Conservation (phyloP, 1,284 basidiomycete species). For the Moesziomyces parantarcticus region DNA sequence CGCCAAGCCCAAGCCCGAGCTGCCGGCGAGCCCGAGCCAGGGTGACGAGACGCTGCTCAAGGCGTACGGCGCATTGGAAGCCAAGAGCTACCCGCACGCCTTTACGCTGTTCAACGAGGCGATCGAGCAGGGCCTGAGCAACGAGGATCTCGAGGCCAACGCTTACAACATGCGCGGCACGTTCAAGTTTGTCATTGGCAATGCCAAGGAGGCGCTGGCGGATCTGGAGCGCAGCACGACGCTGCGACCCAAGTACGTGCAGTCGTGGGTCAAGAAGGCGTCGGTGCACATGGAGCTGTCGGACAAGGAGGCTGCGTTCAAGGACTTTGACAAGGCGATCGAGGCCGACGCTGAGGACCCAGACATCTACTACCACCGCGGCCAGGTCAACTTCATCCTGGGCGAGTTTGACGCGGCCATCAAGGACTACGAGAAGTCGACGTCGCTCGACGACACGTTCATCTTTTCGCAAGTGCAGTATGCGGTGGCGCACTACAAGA, state of each 20-base stretch:
- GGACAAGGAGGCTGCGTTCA: constrained; percentile 77
- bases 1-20: constrained; percentile 76
- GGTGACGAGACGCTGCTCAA: constrained; percentile 87
- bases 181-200: constrained; percentile 82
- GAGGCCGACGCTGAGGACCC: constrained; percentile 84
- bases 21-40: constrained; percentile 79
- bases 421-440: constrained; percentile 89
- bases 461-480: constrained; percentile 97
- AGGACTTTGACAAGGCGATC: constrained; percentile 91
- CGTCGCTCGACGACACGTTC: constrained; percentile 82
- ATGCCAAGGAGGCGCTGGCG: constrained; percentile 83
- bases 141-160: constrained; percentile 79
- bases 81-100: constrained; percentile 87
- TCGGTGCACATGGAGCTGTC: constrained; percentile 94
- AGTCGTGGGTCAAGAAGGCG: constrained; percentile 96
- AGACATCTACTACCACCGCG: constrained; percentile 98
- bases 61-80: constrained; percentile 84
- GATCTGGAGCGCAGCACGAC: constrained; percentile 84
- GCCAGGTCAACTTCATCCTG: constrained; percentile 97
- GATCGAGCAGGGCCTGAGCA: constrained; percentile 84
- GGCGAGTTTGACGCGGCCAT: constrained; percentile 87
- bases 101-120: constrained; percentile 85
- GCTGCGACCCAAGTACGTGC: constrained; percentile 81
- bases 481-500: constrained; percentile 97
- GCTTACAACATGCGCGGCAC: constrained; percentile 94